Base-by-base conservation (phyloP, 2,329 filamentous ascomycete species). In the Ophiostoma piceae region DNA sequence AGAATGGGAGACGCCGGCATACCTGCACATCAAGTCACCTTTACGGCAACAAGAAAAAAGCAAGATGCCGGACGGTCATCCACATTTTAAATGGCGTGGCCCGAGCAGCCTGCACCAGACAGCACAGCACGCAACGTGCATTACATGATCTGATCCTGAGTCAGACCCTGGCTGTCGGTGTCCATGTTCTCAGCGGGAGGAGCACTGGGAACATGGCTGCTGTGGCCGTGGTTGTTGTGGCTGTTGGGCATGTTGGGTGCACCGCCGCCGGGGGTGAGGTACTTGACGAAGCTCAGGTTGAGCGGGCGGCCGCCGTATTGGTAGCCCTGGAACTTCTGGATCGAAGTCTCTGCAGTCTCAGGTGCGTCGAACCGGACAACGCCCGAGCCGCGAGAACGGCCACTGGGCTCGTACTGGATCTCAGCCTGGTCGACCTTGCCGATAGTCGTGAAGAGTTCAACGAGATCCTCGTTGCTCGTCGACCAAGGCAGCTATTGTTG, bases 131-230 rank as follows among this genome's bases (percentile, higher is more conserved):
- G 57, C 16, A 22, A 39, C 7, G 35, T 2, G 37, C 11, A 29
- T 75, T 73, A 98, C 94, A 98, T 97, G 81, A 98, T 97, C 83
- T 98, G 94, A 78, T 98, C 94, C 81, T 98, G 95, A n/a, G 93
- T 96, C 77, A 96, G 81, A 72, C 90, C 87, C 70, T 86, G 85
- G 73, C 91, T 87, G 73, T 92, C 88, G 43, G 89, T 92, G 74
- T 97, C 94, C 92, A 97, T 97, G 75, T 84, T 85, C 73, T 94
- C 90, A 73, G 81, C 89, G 71, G 41, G 9, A 12, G 39, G 9
- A 12, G 39, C 19, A 26, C 60, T 64, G 62, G 62, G 37, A 19
- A n/a, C 43, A 16, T 47, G 43, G 43, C 19, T 39, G 64, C 3
- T 41, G 19, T 35, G 35, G 35, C 8, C 8, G 35, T 35, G 35